Evolutionary conservation across 768 basidiomycete species (phyloP).

Genomic region (Leccinum rimulosum): DNA sequence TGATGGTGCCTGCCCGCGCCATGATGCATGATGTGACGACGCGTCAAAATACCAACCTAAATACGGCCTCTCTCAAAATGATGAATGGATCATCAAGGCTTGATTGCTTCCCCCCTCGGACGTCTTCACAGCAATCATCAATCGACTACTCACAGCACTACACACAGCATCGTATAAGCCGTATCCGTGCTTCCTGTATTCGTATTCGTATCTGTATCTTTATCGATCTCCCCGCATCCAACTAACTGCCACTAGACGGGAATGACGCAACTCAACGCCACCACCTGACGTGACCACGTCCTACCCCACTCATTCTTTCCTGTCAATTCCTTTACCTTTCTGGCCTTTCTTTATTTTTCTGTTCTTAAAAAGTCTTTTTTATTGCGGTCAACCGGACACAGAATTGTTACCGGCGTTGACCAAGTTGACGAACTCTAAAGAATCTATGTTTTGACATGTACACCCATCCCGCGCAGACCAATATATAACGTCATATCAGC

Average conservation of each 20-base stretch:
- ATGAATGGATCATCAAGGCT: neutral
- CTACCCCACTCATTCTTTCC: neutral
- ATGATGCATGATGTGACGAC: neutral
- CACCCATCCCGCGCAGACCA: neutral
- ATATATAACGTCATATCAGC: neutral
- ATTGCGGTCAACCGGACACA: neutral
- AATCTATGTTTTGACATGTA: neutral
- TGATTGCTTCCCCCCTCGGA: neutral
- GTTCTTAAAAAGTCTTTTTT: neutral
- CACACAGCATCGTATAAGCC: neutral
- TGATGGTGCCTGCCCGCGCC: neutral
- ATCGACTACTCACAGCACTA: neutral
- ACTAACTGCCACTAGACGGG: neutral
- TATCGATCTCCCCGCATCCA: neutral
- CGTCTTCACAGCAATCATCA: neutral
- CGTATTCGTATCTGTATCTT: neutral
- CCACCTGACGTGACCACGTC: neutral
- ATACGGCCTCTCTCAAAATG: neutral
- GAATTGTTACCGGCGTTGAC: neutral
- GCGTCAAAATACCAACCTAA: neutral
- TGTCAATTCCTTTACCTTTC: neutral
- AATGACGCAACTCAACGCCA: neutral
- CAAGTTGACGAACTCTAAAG: neutral
- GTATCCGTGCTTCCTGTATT: neutral
- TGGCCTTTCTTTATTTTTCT: neutral